Base-by-base conservation (phyloP, 1,284 basidiomycete species). In the Sanghuangporus baumii region DNA sequence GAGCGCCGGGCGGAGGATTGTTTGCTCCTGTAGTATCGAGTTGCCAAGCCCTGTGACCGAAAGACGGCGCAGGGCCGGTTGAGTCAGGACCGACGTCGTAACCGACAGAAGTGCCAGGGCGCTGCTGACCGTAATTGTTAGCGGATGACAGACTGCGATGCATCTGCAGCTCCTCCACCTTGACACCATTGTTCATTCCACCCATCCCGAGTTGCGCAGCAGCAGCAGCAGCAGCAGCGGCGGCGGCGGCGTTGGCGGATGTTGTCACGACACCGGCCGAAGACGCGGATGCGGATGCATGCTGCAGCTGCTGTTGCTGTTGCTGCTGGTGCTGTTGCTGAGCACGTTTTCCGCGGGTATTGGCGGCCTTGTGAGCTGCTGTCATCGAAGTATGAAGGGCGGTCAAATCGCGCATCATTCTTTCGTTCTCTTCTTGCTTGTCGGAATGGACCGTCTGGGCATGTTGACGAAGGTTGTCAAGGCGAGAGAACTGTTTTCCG, bases 381-480 rank as follows among this genome's bases (percentile, higher is more conserved):
- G 86, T 84, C 86, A 97, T 91, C 57, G 83, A 85, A 36, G 93
- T 89, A 69, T 97, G 94, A 37, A 96, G 82, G 2, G 87, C 84
- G 40, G 91, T 91, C 63, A 97, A 86, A 62, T 94, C 90, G 67
- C 88, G 86, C 85, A 96, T 93, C 91, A 96, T 95, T 51, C 83
- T 78, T 73, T 96, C 93, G 79, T 98, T 98, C 72, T 88, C 83
- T 0, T 91, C 88, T 71, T 84, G 83, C 76, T 91, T 91, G 72
- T 97, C 94, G 31, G 94, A 88, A 71, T 98, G 96, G 1, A 97
- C 94, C 3, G 95, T 97, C 77, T 96, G 91, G 0, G 95, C 93
- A 74, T 98, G 96, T 72, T 98, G 96, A 54, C 96, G 87, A 11
- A 98, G 84, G 73, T 98, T 98, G 79, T 98, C 96, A 71, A 98